Evolutionary conservation across 164 flowering plant genomes (phyloP).

Genomic region (Nymphaea colorata): DNA sequence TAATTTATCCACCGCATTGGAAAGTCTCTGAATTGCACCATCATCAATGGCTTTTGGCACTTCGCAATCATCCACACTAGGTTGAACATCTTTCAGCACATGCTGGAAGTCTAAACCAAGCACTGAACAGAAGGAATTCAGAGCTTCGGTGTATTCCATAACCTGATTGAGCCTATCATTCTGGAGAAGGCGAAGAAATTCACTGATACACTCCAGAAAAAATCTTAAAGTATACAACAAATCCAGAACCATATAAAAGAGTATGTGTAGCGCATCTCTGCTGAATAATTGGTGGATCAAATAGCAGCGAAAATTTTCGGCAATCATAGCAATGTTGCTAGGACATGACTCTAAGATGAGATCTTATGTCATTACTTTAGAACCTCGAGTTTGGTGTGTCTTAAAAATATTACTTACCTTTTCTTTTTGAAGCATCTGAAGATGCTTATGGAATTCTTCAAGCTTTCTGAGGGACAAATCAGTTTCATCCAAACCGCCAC

Average conservation of each 20-base stretch:
- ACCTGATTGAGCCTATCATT: slow-evolving; percentile 50
- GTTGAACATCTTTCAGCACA: slow-evolving; percentile 39
- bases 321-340: too few relatives aligned
- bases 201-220: too few relatives aligned
- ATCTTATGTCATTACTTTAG: too few relatives aligned
- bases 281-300: too few relatives aligned
- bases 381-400: too few relatives aligned
- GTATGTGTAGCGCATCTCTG: too few relatives aligned
- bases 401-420: slow-evolving; percentile 36
- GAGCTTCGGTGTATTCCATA: slow-evolving; percentile 25
- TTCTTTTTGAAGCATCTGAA: slow-evolving; percentile 68
- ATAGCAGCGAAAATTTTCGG: too few relatives aligned
- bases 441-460: slow-evolving; percentile 67
- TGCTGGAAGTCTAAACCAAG: slow-evolving; percentile 64
- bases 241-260: too few relatives aligned
- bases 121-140: slow-evolving; percentile 50
- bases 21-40: slow-evolving; percentile 35
- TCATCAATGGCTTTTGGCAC: slow-evolving; percentile 32
- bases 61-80: slow-evolving; percentile 33
- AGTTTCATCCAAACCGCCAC: slow-evolving; percentile 45
- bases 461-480: slow-evolving; percentile 76
- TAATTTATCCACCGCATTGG: slow-evolving; percentile 26
- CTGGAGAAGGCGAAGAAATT: slow-evolving; percentile 14
- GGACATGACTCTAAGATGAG: too few relatives aligned
- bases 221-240: too few relatives aligned